Evolutionary conservation across 2,329 filamentous ascomycete species (phyloP), one percentile per base, ranked within the genome.

Genomic region (Falciphora oryzae): DNA sequence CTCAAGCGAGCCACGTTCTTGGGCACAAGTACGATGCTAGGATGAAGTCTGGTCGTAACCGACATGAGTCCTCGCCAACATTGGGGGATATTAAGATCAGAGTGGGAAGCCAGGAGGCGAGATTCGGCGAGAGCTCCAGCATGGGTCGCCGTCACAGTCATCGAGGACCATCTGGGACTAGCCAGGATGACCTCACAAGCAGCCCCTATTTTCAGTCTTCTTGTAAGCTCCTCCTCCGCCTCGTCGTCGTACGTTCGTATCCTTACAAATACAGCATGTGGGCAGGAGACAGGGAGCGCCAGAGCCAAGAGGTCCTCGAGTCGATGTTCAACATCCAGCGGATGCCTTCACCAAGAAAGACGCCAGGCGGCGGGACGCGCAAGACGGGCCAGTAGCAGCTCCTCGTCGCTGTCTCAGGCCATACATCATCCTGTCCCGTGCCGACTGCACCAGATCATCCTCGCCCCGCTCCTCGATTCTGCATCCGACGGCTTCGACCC

Each of bases 101-200:
- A 32, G 72, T 79, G 59, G 77, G 76, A 11, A 76, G 72, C 57
- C 73, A 73, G 63, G 73, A 75, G 61, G 74, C 73, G 59, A 65
- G 65, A 7, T 66, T 70, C 4, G 69, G 68, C 11, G 68, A 62
- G n/a, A 68, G 65, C 25, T 70, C 69, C 16, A 67, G 59, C 61
- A 58, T 59, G 32, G 32, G 25, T 44, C 64, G 56, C 3, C 53
- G 22, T 63, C 44, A 66, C 50, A 28, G 32, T 38, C 8, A 29
- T 50, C 44, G 22, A 50, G 50, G 22, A 7, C 22, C 22, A 62
- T 50, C 14, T 22, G 63, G 25, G 28, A 61, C 13, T 44, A 38
- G 10, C 25, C 53, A 63, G n/a, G 53, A 7, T 29, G 29, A 28
- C 25, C 60, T 28, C 53, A 25, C 57, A 28, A 56, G 29, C 53